Evolutionary conservation across 495 filamentous ascomycete genomes (phyloP).

Genomic region (Monascus purpureus): DNA sequence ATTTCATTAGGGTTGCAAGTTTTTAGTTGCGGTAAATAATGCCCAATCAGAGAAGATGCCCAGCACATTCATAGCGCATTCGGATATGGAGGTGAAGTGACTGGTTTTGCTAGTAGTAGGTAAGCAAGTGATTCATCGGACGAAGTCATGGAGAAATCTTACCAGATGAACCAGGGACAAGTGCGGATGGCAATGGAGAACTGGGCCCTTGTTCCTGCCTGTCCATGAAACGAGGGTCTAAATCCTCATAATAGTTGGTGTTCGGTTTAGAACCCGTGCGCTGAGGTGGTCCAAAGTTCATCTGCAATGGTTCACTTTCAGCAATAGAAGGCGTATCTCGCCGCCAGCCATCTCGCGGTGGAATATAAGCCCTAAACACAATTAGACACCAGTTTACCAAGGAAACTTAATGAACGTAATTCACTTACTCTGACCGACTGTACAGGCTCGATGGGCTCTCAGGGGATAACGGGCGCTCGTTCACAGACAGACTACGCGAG

Average conservation of each 20-base stretch:
- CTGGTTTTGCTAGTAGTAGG: conserved; percentile 64
- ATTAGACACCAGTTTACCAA: conserved; percentile 14
- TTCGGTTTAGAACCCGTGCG: conserved; percentile 29
- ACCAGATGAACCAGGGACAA: conserved; percentile 27
- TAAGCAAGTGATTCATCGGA: conserved; percentile 49
- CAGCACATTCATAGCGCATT: conserved; percentile 81
- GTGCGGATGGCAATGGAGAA: conserved; percentile 14
- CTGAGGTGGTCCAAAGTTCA: background rate
- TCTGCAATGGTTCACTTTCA: conserved; percentile 2
- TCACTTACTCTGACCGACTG: conserved; percentile 58
- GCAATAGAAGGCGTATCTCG: background rate
- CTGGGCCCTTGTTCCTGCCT: conserved; percentile 16
- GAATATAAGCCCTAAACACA: conserved; percentile 41
- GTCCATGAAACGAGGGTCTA: conserved; percentile 72
- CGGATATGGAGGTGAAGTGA: conserved; percentile 73
- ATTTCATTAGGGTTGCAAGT: too few species aligned
- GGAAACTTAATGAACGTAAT: conserved; percentile 1
- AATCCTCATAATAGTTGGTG: conserved; percentile 79
- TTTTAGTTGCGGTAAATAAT: too few species aligned
- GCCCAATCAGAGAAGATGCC: too few species aligned
- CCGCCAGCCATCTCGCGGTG: conserved; percentile 44
- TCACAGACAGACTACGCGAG: conserved; percentile 23
- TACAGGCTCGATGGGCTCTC: conserved; percentile 54
- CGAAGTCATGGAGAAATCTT: conserved; percentile 10
- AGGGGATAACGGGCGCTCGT: conserved; percentile 15